Conservation (phyloP, 495 filamentous ascomycete species). For the Aspergillus nanangensis region DNA sequence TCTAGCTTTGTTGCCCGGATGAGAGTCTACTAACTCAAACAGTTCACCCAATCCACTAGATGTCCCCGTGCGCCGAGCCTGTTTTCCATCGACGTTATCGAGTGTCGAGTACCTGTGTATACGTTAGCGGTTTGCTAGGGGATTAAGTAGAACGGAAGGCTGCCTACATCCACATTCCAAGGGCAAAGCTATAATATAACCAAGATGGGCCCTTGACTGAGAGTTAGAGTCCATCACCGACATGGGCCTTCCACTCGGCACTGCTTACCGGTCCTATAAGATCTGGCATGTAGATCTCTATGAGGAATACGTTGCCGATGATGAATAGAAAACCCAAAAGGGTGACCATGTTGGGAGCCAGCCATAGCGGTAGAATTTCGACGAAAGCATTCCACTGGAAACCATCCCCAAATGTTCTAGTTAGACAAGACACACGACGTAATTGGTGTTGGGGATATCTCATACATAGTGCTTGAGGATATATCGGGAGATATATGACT, state of each 20-base stretch:
- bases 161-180: slow-evolving; percentile 89
- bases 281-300: slow-evolving; percentile 84
- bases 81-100: slow-evolving; percentile 98
- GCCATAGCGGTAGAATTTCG: slow-evolving; percentile 86
- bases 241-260: background rate
- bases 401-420: slow-evolving; percentile 2
- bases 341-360: slow-evolving; percentile 97
- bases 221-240: slow-evolving; percentile 8
- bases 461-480: slow-evolving; percentile 93
- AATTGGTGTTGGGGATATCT: slow-evolving; percentile 5
- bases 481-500: slow-evolving; percentile 89
- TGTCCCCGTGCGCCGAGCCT: slow-evolving; percentile 89
- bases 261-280: slow-evolving; percentile 77
- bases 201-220: slow-evolving; percentile 70
- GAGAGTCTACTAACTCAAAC: slow-evolving; percentile 64
- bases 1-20: background rate
- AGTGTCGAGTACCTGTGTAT: slow-evolving; percentile 79
- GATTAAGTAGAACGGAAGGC: too few species aligned
- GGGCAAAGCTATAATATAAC: slow-evolving; percentile 92
- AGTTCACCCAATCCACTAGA: slow-evolving; percentile 93
- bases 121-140: slow-evolving; percentile 4
- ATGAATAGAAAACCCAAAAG: slow-evolving; percentile 94
- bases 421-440: slow-evolving; percentile 2
- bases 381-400: slow-evolving; percentile 98
- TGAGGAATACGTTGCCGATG: slow-evolving; percentile 73